Evolutionary conservation across 1,139 yeast species (phyloP).

Genomic region (Pichia cactophila): DNA sequence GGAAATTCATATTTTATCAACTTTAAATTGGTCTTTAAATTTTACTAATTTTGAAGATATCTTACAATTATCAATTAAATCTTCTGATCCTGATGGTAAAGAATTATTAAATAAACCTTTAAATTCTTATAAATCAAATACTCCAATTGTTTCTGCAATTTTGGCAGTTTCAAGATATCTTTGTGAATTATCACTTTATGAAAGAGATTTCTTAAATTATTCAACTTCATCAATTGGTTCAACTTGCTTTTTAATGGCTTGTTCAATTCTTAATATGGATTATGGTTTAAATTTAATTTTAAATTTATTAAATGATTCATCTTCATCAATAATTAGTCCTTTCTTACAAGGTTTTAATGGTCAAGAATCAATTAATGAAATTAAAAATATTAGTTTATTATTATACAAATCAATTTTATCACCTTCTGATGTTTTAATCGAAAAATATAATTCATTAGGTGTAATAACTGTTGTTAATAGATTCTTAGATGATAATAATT

Average conservation of each 20-base stretch:
- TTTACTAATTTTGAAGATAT: constrained; percentile 51
- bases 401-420: constrained; percentile 39
- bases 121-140: constrained; percentile 24
- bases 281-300: constrained; percentile 28
- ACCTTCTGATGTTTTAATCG: constrained; percentile 48
- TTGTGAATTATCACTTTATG: constrained; percentile 71
- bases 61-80: constrained; percentile 44
- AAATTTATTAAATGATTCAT: constrained; percentile 15
- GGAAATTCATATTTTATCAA: constrained; percentile 83
- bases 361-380: constrained; percentile 33
- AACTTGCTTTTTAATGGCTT: constrained; percentile 65
- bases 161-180: constrained; percentile 57
- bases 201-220: constrained; percentile 55
- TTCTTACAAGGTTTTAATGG: constrained; percentile 47
- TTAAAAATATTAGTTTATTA: constrained; percentile 40
- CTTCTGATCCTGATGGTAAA: constrained; percentile 29
- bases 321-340: constrained; percentile 28
- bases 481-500: constrained; percentile 23
- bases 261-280: constrained; percentile 48
- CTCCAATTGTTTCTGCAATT: constrained; percentile 40
- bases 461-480: constrained; percentile 28
- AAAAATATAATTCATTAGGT: constrained; percentile 41
- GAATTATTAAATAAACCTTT: constrained; percentile 23
- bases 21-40: constrained; percentile 76
- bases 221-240: constrained; percentile 59